Percentiles rank a stretch among this genome's conserved stretches.
phyloP scores from a whole-genome alignment of 805 yeast species.

The Phaffomyces antillensis region DNA sequence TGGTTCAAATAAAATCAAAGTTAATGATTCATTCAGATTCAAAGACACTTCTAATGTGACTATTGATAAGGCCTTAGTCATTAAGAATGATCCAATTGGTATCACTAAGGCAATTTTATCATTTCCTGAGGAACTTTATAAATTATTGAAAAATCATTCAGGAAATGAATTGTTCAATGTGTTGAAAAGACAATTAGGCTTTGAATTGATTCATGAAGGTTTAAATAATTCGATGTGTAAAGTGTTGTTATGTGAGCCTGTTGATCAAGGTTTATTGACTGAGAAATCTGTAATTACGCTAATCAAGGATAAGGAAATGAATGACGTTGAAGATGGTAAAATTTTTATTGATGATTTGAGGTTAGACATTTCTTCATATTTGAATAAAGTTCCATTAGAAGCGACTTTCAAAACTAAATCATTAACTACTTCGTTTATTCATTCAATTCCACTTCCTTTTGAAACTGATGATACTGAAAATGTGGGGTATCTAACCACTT shows the following conservation, averaged over 20 bases:
- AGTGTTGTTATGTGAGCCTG: slow-evolving; percentile 63
- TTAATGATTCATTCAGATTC: slow-evolving; percentile 10
- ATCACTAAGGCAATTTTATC: slow-evolving; percentile 18
- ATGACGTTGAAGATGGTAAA: not conserved
- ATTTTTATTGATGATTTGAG: slow-evolving; percentile 2
- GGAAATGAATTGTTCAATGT: slow-evolving; percentile 10
- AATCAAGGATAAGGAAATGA: slow-evolving; percentile 27
- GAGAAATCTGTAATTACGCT: slow-evolving; percentile 46
- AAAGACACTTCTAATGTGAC: slow-evolving; percentile 12
- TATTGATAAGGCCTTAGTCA: slow-evolving; percentile 13
- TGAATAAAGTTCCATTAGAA: slow-evolving; percentile 1
- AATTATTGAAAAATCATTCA: slow-evolving; percentile 11
- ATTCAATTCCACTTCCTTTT: slow-evolving; percentile 9
- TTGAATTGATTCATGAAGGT: slow-evolving; percentile 15
- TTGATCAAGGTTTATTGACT: slow-evolving; percentile 54
- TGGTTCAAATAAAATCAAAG: slow-evolving; percentile 5
- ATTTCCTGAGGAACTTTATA: slow-evolving; percentile 15
- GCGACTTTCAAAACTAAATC: slow-evolving; percentile 4
- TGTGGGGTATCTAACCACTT: slow-evolving; percentile 38
- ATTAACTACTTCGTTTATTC: not conserved
- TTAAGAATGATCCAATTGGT: slow-evolving; percentile 9
- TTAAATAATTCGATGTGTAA: slow-evolving; percentile 27
- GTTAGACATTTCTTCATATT: slow-evolving; percentile 14
- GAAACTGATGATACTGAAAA: slow-evolving; percentile 37
- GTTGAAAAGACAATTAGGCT: slow-evolving; percentile 6